Conservation (phyloP, 345 rosid genomes). For the Odontarrhena argentea region DNA sequence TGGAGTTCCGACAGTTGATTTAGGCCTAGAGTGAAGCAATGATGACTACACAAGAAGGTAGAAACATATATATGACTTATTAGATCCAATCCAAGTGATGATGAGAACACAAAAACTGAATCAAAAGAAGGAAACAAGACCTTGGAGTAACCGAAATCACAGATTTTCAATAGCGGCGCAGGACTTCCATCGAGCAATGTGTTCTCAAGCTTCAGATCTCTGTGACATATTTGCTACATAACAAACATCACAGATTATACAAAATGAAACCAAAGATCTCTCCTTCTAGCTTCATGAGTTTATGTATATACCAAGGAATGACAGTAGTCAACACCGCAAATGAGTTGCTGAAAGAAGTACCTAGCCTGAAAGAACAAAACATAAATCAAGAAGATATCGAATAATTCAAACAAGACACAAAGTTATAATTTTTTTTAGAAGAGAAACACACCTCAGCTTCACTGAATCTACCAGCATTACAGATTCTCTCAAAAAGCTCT, state of each 20-base stretch:
- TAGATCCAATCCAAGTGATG: slow-evolving; percentile 18
- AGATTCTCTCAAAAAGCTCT: slow-evolving; percentile 86
- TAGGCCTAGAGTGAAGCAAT: slow-evolving; percentile 85
- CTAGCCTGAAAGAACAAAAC: slow-evolving; percentile 58
- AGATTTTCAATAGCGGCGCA: slow-evolving; percentile 86
- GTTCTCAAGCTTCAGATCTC: slow-evolving; percentile 93
- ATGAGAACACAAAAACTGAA: slow-evolving; percentile 3
- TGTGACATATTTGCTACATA: slow-evolving; percentile 89
- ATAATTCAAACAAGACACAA: slow-evolving; percentile 10
- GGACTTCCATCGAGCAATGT: slow-evolving; percentile 91
- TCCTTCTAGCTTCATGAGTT: not conserved
- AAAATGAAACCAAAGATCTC: slow-evolving; percentile 9
- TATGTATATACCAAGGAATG: slow-evolving; percentile 63
- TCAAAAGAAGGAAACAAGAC: slow-evolving; percentile 34
- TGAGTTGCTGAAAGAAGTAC: slow-evolving; percentile 92
- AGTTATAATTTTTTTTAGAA: not conserved
- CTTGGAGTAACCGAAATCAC: slow-evolving; percentile 97
- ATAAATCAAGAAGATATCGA: slow-evolving; percentile 4
- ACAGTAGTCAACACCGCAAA: slow-evolving; percentile 80
- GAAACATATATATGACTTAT: slow-evolving; percentile 13
- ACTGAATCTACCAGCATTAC: slow-evolving; percentile 89
- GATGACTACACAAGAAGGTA: slow-evolving; percentile 58
- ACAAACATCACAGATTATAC: slow-evolving; percentile 1
- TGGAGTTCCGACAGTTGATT: slow-evolving; percentile 93
- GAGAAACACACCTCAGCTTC: slow-evolving; percentile 74